phyloP scores from a whole-genome alignment of 1,139 yeast genomes.

The Suhomyces coccinellae region DNA sequence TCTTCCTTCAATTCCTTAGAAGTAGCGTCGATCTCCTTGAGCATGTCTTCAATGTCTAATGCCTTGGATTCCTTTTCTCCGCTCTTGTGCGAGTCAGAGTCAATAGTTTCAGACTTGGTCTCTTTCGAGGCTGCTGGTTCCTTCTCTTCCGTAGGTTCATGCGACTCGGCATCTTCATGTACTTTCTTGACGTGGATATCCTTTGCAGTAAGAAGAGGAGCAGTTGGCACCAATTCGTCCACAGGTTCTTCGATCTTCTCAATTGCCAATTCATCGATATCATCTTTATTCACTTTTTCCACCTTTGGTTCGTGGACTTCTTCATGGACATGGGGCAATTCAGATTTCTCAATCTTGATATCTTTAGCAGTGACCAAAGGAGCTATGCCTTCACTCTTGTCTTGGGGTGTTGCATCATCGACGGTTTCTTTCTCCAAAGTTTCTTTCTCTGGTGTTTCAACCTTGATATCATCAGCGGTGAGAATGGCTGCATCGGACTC shows the following conservation, averaged over 20 bases:
- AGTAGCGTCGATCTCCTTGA: not conserved
- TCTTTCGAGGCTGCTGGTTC: slow-evolving; percentile 8
- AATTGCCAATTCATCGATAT: slow-evolving; percentile 3
- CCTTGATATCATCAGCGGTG: slow-evolving; percentile 1
- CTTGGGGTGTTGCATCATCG: slow-evolving; percentile 1
- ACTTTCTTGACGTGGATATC: slow-evolving; percentile 9
- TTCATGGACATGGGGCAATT: slow-evolving; percentile 1
- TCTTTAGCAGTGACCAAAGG: slow-evolving; percentile 7
- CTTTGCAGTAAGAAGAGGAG: slow-evolving; percentile 6
- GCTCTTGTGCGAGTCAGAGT: not conserved
- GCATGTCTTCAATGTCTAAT: not conserved
- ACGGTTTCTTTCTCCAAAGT: not conserved
- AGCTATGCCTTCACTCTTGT: slow-evolving; percentile 6
- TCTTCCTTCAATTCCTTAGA: not conserved
- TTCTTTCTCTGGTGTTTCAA: not conserved
- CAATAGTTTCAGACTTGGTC: not conserved
- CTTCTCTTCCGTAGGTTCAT: slow-evolving; percentile 4
- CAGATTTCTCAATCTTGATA: slow-evolving; percentile 3
- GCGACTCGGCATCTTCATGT: not conserved
- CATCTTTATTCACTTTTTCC: slow-evolving; percentile 2
- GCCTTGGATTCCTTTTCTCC: not conserved
- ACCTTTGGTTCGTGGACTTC: slow-evolving; percentile 1
- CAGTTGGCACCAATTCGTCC: slow-evolving; percentile 6
- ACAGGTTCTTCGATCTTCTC: slow-evolving; percentile 6
- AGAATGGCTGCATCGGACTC: slow-evolving; percentile 1